phyloP scores from a whole-genome alignment of 192 early-diverging fungal genomes.

The Coemansia sp. region DNA sequence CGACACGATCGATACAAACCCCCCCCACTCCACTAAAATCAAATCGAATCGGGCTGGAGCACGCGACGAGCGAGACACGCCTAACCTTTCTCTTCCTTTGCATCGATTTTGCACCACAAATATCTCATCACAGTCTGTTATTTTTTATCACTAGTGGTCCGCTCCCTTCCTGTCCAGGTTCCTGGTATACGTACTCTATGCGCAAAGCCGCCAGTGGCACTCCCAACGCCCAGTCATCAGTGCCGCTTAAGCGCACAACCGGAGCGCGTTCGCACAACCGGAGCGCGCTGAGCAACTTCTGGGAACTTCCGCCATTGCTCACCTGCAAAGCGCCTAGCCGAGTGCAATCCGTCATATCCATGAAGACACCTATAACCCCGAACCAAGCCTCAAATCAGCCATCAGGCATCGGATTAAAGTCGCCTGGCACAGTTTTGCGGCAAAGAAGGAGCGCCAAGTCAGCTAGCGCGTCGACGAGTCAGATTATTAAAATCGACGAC shows the following conservation, averaged over 20 bases:
- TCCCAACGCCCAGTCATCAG: not conserved
- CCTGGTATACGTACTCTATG: not conserved
- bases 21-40: not conserved
- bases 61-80: not conserved
- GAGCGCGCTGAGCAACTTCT: constrained; percentile 15
- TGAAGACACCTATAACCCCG: not conserved
- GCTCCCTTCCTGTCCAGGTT: not conserved
- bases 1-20: not conserved
- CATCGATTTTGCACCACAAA: not conserved
- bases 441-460: not conserved
- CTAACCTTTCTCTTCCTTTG: not conserved
- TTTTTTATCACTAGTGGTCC: not conserved
- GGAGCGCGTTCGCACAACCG: constrained; percentile 2
- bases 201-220: not conserved
- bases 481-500: constrained; percentile 3
- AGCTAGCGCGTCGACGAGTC: not conserved
- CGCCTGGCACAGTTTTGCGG: not conserved
- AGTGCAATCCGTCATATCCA: constrained; percentile 7
- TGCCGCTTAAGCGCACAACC: not conserved
- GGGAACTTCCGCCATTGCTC: constrained; percentile 11
- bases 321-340: constrained; percentile 4
- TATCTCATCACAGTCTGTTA: not conserved
- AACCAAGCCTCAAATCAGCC: not conserved
- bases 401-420: not conserved
- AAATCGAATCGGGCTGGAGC: not conserved